Evolutionary conservation across 768 basidiomycete species (phyloP).

Genomic region (Glaciozyma antarctica): DNA sequence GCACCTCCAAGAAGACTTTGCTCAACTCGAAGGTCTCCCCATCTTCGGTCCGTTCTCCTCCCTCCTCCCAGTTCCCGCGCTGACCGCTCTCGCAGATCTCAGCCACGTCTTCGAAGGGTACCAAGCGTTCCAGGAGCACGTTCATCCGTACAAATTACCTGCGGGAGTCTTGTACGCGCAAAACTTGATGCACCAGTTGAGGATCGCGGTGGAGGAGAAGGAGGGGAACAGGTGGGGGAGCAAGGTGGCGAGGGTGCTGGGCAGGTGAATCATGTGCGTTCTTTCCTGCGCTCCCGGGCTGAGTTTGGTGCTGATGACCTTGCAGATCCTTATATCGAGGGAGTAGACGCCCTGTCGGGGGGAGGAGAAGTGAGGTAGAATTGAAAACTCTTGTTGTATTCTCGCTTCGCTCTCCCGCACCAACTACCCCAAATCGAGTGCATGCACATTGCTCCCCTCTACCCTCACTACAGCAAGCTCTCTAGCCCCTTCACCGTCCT

Average conservation of each 20-base stretch:
- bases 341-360: no score
- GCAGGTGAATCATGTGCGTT: no score
- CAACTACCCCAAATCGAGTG: no score
- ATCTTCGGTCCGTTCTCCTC: neutral
- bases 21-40: conserved; percentile 17
- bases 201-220: conserved; percentile 18
- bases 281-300: no score
- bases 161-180: conserved; percentile 27
- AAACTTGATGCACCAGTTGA: conserved; percentile 29
- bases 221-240: neutral
- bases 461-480: conserved; percentile 16
- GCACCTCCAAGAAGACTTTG: conserved; percentile 27
- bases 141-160: conserved; percentile 23
- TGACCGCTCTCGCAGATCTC: conserved; percentile 8
- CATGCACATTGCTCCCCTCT: no score
- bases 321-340: no score
- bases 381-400: no score
- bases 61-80: neutral
- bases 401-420: no score
- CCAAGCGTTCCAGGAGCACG: conserved; percentile 29
- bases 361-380: no score
- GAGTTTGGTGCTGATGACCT: no score
- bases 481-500: conserved; percentile 64
- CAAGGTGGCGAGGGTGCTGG: neutral
- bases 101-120: conserved; percentile 27